These are phyloP conservation scores for Geotrichum klebahnii DNA, from an alignment of 1,139 yeast species.

Conservation along the genomic window DNA sequence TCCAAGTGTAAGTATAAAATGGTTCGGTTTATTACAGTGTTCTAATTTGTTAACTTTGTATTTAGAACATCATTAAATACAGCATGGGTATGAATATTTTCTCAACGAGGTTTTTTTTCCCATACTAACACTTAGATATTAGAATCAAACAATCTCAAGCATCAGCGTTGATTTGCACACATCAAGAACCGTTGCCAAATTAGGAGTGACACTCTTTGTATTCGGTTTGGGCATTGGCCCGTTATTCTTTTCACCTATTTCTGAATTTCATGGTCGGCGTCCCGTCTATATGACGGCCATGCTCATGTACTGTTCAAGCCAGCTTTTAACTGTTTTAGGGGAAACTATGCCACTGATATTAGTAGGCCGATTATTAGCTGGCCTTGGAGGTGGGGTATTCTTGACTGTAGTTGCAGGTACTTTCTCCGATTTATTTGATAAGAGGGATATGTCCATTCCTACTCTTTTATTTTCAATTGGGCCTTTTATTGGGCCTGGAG, in stretches of 20 bases:
- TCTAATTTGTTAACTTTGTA: too few species aligned
- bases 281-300: slow-evolving; percentile 59
- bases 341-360: slow-evolving; percentile 57
- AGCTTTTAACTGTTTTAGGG: slow-evolving; percentile 63
- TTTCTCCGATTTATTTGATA: slow-evolving; percentile 59
- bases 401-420: slow-evolving; percentile 73
- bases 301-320: slow-evolving; percentile 54
- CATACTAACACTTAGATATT: too few species aligned
- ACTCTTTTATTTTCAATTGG: slow-evolving; percentile 67
- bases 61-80: slow-evolving; percentile 1
- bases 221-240: slow-evolving; percentile 70
- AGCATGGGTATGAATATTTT: neutral
- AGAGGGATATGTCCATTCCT: slow-evolving; percentile 59
- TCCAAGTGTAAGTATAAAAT: too few species aligned
- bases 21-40: too few species aligned
- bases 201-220: slow-evolving; percentile 62
- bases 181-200: slow-evolving; percentile 54
- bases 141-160: neutral
- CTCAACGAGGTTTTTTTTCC: too few species aligned
- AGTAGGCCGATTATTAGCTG: slow-evolving; percentile 62
- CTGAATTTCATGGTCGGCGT: slow-evolving; percentile 69
- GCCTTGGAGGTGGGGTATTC: slow-evolving; percentile 66
- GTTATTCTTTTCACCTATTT: slow-evolving; percentile 63
- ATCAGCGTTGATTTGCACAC: slow-evolving; percentile 49
- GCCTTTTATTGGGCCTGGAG: slow-evolving; percentile 72